Evolutionary conservation across 2,329 filamentous ascomycete species (phyloP).

Genomic region (Pezicula neosporulosa): DNA sequence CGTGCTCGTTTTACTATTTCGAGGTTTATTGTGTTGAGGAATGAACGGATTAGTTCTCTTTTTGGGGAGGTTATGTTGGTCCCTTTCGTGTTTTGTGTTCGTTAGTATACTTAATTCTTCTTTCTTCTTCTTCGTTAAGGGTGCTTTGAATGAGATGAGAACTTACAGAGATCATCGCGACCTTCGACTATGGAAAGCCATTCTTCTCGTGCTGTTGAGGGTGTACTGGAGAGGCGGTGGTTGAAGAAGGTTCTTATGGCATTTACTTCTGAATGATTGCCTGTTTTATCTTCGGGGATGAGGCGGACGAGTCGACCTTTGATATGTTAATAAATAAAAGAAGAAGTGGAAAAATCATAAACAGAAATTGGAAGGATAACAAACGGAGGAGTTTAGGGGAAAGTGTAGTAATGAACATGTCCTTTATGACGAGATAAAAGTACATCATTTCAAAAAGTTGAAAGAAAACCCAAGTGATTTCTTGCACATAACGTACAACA

Average conservation of each 20-base stretch:
- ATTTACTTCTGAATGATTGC: conserved; percentile 55
- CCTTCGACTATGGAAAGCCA: conserved; percentile 91
- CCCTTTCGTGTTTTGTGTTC: conserved; percentile 37
- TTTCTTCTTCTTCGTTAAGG: too few relatives aligned
- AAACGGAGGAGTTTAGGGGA: too few relatives aligned
- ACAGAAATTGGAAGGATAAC: too few relatives aligned
- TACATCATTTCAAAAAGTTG: too few relatives aligned
- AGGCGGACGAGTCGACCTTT: conserved; percentile 83
- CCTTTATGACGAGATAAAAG: too few relatives aligned
- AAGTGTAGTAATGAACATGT: too few relatives aligned
- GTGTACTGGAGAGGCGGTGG: conserved; percentile 67
- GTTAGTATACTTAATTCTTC: too few relatives aligned
- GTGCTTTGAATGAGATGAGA: too few relatives aligned
- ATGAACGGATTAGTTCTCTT: conserved; percentile 72
- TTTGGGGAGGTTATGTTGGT: conserved; percentile 65
- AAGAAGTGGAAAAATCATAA: too few relatives aligned
- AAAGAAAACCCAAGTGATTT: too few relatives aligned
- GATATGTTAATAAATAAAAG: background rate
- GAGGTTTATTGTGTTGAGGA: conserved; percentile 72
- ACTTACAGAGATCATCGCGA: conserved; percentile 60
- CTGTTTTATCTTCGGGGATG: conserved; percentile 62
- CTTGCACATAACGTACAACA: too few relatives aligned
- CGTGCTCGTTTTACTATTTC: conserved; percentile 76
- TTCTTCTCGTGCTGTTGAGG: conserved; percentile 63
- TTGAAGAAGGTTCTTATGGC: conserved; percentile 87